Percentiles rank a stretch among this genome's conserved stretches.
Evolutionary conservation across 441 rosid genomes (phyloP).

Genomic region (Adansonia madagascariensis): DNA sequence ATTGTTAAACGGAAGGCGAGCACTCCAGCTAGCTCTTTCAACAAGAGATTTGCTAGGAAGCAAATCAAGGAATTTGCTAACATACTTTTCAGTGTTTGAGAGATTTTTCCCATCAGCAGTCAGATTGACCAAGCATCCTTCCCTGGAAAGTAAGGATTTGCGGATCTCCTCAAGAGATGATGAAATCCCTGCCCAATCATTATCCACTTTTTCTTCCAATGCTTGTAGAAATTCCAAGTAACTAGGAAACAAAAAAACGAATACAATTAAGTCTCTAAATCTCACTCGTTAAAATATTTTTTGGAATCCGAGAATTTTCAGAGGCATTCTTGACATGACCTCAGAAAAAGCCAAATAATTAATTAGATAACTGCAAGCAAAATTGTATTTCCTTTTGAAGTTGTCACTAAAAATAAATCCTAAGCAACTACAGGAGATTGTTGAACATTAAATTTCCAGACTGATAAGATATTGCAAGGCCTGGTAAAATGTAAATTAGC

Average conservation of each 20-base stretch:
- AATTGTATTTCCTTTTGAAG: background rate
- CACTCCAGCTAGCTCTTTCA: conserved; percentile 55
- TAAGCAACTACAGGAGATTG: background rate
- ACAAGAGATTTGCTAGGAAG: conserved; percentile 66
- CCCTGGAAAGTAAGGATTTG: conserved; percentile 67
- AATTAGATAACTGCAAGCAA: conserved; percentile 2
- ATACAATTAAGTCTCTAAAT: conserved; percentile 1
- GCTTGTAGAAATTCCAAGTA: conserved; percentile 78
- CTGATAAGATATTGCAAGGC: background rate
- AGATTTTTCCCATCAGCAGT: conserved; percentile 85
- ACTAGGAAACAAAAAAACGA: conserved; percentile 46
- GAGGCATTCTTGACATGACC: background rate
- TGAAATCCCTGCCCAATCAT: conserved; percentile 86
- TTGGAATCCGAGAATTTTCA: background rate
- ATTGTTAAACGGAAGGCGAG: conserved; percentile 56
- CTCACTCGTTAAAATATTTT: background rate
- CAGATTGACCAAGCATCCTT: conserved; percentile 84
- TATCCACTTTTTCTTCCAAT: conserved; percentile 82
- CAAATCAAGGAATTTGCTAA: conserved; percentile 78
- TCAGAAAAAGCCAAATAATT: background rate
- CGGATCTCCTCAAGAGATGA: conserved; percentile 89
- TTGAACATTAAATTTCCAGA: background rate
- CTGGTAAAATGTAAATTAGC: background rate
- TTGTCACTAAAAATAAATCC: background rate
- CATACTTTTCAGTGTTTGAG: conserved; percentile 53